phyloP scores from a whole-genome alignment of 768 basidiomycete species.

The Phylloporus rhodoxanthus region DNA sequence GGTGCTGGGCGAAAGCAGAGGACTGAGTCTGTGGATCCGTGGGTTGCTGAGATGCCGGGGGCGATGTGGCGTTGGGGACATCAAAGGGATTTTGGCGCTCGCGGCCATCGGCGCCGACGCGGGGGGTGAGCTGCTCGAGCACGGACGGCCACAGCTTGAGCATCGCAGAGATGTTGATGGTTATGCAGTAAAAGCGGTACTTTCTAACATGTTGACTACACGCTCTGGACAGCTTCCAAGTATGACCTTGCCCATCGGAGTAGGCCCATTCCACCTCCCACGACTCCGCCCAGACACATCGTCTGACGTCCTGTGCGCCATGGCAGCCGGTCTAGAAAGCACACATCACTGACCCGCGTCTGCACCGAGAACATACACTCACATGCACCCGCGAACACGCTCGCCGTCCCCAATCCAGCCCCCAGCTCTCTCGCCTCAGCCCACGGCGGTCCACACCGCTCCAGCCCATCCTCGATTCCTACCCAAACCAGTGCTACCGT shows the following conservation, averaged over 20 bases:
- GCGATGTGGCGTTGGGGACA: slow-evolving; percentile 21
- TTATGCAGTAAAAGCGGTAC: slow-evolving; percentile 2
- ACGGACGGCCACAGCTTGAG: slow-evolving; percentile 62
- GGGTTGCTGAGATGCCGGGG: neutral
- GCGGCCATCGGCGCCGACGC: slow-evolving; percentile 37
- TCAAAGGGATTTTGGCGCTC: slow-evolving; percentile 64
- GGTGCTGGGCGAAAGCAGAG: slow-evolving; percentile 20
- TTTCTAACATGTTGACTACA: neutral
- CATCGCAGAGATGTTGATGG: slow-evolving; percentile 34
- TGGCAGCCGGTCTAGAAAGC: slow-evolving; percentile 49
- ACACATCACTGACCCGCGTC: neutral
- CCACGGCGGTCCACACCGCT: slow-evolving; percentile 31
- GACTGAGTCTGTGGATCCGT: slow-evolving; percentile 11
- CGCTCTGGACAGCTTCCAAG: slow-evolving; percentile 20
- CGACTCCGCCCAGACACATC: slow-evolving; percentile 48
- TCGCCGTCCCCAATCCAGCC: slow-evolving; percentile 61
- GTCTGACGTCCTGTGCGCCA: slow-evolving; percentile 45
- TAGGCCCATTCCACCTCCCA: slow-evolving; percentile 49
- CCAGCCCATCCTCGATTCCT: slow-evolving; percentile 41
- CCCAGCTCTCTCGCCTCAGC: slow-evolving; percentile 47
- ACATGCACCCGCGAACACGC: slow-evolving; percentile 53
- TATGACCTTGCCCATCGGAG: slow-evolving; percentile 36
- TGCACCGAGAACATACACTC: slow-evolving; percentile 20
- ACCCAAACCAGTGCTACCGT: slow-evolving; percentile 44
- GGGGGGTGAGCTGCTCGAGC: slow-evolving; percentile 58